Percentiles rank a stretch among this genome's conserved stretches.
These are phyloP conservation scores for Eragrostis tef DNA, from an alignment of 202 grass and related monocot genomes.

Conservation along the genomic window DNA sequence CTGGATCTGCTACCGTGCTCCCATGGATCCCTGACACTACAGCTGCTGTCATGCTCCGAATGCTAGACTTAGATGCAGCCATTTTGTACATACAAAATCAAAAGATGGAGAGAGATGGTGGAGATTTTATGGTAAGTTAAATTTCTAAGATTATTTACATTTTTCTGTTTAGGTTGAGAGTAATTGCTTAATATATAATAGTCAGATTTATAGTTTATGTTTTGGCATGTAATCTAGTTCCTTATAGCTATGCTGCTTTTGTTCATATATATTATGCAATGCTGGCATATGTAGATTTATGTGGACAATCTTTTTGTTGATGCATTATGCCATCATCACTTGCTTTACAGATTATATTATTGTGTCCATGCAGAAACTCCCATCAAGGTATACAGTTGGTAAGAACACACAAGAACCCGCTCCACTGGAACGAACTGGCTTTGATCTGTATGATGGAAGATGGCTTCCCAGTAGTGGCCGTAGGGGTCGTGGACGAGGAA, in stretches of 20 bases:
- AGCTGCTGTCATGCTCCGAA: constrained; percentile 75
- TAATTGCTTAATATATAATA: constrained; percentile 25
- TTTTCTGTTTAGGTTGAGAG: constrained; percentile 8
- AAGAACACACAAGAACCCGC: constrained; percentile 65
- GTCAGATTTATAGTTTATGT: constrained; percentile 15
- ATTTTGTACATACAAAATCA: constrained; percentile 71
- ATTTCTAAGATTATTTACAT: constrained; percentile 10
- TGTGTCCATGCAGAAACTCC: constrained; percentile 68
- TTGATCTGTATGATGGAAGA: constrained; percentile 57
- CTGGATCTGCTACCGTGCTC: constrained; percentile 74
- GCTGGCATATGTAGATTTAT: constrained; percentile 19
- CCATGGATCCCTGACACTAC: constrained; percentile 87
- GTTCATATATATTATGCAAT: constrained; percentile 24
- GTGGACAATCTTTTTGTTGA: constrained; percentile 3
- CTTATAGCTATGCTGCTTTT: constrained; percentile 19
- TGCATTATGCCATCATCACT: neutral
- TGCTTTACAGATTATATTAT: constrained; percentile 11
- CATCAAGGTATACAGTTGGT: constrained; percentile 68
- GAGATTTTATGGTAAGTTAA: constrained; percentile 69
- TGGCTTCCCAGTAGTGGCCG: constrained; percentile 62
- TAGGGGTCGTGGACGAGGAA: constrained; percentile 79
- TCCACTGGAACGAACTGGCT: constrained; percentile 51
- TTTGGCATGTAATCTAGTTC: neutral
- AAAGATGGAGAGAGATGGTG: constrained; percentile 69
- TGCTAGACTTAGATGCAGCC: constrained; percentile 82